Base-by-base conservation (phyloP, 2,329 filamentous ascomycete genomes). In the Cladorrhinum sp. region DNA sequence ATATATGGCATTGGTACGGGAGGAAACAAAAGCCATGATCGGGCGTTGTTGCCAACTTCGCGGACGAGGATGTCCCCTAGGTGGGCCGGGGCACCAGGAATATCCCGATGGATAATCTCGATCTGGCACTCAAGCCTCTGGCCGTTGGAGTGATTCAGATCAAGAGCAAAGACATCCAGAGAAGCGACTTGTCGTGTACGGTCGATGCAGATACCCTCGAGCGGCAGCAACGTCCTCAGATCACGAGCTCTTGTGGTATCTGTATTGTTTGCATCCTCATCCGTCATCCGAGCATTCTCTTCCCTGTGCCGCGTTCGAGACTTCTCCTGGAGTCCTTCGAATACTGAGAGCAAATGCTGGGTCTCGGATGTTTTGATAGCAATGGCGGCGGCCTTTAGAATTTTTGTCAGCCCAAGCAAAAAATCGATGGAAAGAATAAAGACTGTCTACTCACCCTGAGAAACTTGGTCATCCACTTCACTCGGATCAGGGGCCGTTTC, bases 11-110 rank as follows among this genome's bases (percentile, higher is more conserved):
- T 81, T 18, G 87, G 81, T n/a, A 97, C 81, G 1, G 95, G 93
- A n/a, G 93, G 90, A 69, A 99, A 96, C 0, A 99, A 81, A 3
- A 99, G 82, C 86, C 92, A 98, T 25, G 80, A 78, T 57, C 86
- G 85, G 13, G 89, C 86, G 5, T 83, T 82, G 56, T 85, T 83
- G 50, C 92, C 92, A n/a, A 92, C 86, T 74, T 98, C 93, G 66
- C 93, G 93, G 59, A 99, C 89, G 22, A 99, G 83, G n/a, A 99
- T 73, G 73, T 99, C 95, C 6, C 93, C 92, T 53, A 84, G 79
- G 64, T 88, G 84, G 2, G 84, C 83, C 36, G 83, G 80, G 53
- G 85, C 83, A n/a, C 83, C 80, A 23, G 86, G 80, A 67, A 91
- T 91, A 70, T 98, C 93, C 70, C 95, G 86, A 65, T 93, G 84